Evolutionary conservation across 371 early-diverging fungal genomes (phyloP), one percentile per base, ranked within the genome.

Genomic region (Fennellomyces sp.): DNA sequence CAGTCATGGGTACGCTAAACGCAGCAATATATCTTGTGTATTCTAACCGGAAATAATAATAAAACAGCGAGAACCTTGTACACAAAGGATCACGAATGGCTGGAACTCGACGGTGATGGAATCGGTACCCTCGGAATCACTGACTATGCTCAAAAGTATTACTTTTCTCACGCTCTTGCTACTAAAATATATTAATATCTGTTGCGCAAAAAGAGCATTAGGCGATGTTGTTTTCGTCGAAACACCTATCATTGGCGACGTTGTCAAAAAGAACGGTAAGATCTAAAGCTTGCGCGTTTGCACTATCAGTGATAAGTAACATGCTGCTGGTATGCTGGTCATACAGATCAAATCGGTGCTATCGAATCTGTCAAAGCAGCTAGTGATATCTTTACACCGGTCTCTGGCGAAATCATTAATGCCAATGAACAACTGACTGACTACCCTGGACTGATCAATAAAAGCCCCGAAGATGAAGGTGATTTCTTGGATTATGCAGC

Each of bases 331-430:
- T 35, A 13, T 15, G 17, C 36, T 13, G 23, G 59, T 31, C 17
- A 47, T 73, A 25, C 61, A 90, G 93, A 84, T 19, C 68, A 70
- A 65, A 81, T 95, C 27, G 94, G 92, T 58, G 90, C 91, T 23
- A 92, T 97, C 55, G 98, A 97, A 80, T 91, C 91, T 36, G 98
- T 97, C 65, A 97, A 97, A 86, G 97, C 97, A 58, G 95, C 94
- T 41, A 84, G 86, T 66, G 97, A 97, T 61, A 85, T 97, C 53
- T 94, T 90, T 70, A 81, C 96, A 29, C 98, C 98, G 52, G 80
- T 95, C 45, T 70, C 84, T 60, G 98, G 98, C 57, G 83, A 85
- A 60, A 79, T 97, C 56, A 73, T 91, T 35, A 91, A 88, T 58
- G 84, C 84, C 66, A 97, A 97, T 77, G 61, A 56, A 7, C 60